Percentiles rank a stretch among this genome's conserved stretches.
Evolutionary conservation across 495 filamentous ascomycete species (phyloP).

Genomic region (Diplogelasinospora grovesii): DNA sequence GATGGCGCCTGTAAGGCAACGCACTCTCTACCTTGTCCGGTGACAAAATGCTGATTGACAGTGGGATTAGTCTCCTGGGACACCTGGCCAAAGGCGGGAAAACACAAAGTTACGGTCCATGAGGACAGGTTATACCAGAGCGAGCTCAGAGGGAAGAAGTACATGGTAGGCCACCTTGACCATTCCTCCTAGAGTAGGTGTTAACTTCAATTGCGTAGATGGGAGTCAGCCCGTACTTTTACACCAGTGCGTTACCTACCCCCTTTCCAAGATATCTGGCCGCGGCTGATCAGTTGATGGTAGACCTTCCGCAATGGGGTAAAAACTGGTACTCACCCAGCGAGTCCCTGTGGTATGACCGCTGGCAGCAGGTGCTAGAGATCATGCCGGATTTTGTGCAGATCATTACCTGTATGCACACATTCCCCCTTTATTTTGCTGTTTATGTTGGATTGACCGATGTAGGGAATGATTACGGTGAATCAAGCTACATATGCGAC

Average conservation of each 20-base stretch:
- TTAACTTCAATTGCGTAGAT: too few species aligned
- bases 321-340: slow-evolving; percentile 73
- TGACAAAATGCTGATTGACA: background rate
- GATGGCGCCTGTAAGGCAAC: slow-evolving; percentile 50
- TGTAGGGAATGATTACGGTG: slow-evolving; percentile 72
- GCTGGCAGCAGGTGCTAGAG: slow-evolving; percentile 63
- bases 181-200: too few species aligned
- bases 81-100: slow-evolving; percentile 60
- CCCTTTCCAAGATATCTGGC: background rate
- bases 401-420: slow-evolving; percentile 41
- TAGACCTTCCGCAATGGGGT: slow-evolving; percentile 57
- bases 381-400: slow-evolving; percentile 60
- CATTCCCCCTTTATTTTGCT: too few species aligned
- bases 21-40: background rate
- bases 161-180: too few species aligned
- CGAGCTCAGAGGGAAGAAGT: slow-evolving; percentile 49
- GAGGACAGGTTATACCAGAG: slow-evolving; percentile 50
- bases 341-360: slow-evolving; percentile 65
- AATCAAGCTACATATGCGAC: slow-evolving; percentile 67
- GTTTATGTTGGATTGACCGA: too few species aligned
- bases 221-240: slow-evolving; percentile 74
- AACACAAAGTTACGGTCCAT: slow-evolving; percentile 43
- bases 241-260: slow-evolving; percentile 35
- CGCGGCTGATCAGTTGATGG: background rate
- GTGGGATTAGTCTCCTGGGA: slow-evolving; percentile 56